Evolutionary conservation across 176 grass and related monocot genomes (phyloP).

Genomic region (Hsuehochloa calcarea): DNA sequence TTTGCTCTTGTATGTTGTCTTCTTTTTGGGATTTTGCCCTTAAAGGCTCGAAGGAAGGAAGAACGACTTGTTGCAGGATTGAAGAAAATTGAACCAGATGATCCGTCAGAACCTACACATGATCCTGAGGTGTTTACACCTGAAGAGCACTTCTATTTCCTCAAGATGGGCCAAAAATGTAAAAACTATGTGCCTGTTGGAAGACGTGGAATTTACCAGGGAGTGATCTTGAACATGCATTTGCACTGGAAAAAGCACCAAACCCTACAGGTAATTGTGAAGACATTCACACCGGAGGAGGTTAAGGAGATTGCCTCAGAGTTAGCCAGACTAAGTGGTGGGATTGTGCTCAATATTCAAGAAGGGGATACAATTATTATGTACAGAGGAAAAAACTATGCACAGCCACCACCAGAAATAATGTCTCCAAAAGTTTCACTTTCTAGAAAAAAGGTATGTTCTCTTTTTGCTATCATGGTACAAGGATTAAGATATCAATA

Average conservation of each 20-base stretch:
- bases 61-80: constrained; percentile 61
- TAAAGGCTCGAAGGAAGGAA: constrained; percentile 80
- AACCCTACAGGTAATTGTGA: constrained; percentile 88
- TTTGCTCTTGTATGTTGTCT: constrained; percentile 5
- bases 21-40: background rate
- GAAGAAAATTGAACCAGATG: constrained; percentile 90
- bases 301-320: constrained; percentile 84
- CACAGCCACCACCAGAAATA: constrained; percentile 84
- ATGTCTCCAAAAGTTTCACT: constrained; percentile 92
- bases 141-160: constrained; percentile 93
- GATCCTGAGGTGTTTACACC: constrained; percentile 89
- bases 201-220: constrained; percentile 91
- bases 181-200: constrained; percentile 99
- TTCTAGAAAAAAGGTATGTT: constrained; percentile 77
- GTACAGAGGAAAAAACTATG: constrained; percentile 97
- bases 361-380: constrained; percentile 92
- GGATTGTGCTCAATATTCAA: constrained; percentile 82
- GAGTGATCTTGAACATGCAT: constrained; percentile 98
- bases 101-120: constrained; percentile 64
- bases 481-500: constrained; percentile 3
- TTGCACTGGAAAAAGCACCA: constrained; percentile 99
- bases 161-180: constrained; percentile 91
- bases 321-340: constrained; percentile 82
- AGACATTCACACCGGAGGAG: constrained; percentile 91
- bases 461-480: background rate